Percentiles rank a stretch among this genome's conserved stretches.
These are phyloP conservation scores for Biscogniauxia sp. DNA, from an alignment of 2,329 filamentous ascomycete species.

Conservation along the genomic window DNA sequence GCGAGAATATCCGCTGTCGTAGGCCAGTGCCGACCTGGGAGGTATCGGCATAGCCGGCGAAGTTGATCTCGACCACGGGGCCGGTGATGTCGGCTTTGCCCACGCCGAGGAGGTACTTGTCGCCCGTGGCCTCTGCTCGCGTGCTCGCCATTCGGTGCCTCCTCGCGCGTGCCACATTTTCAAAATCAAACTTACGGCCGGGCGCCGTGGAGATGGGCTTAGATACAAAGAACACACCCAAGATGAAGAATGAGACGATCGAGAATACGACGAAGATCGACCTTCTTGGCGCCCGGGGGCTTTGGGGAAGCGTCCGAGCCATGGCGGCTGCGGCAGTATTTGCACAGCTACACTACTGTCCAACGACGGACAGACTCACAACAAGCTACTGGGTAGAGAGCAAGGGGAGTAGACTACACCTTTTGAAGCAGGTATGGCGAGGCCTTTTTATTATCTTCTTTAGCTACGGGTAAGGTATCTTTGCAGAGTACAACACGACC, in stretches of 20 bases:
- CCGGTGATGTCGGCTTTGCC: slow-evolving; percentile 58
- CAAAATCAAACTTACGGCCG: slow-evolving; percentile 18
- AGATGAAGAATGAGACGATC: slow-evolving; percentile 33
- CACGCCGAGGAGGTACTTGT: slow-evolving; percentile 49
- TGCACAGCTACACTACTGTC: neutral
- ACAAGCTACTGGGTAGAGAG: slow-evolving; percentile 1
- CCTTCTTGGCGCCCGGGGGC: slow-evolving; percentile 23
- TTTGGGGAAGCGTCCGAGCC: slow-evolving; percentile 15
- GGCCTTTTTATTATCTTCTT: neutral
- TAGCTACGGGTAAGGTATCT: neutral
- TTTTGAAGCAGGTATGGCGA: neutral
- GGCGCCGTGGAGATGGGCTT: slow-evolving; percentile 11
- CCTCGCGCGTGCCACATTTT: slow-evolving; percentile 9
- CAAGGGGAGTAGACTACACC: slow-evolving; percentile 6
- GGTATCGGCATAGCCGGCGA: slow-evolving; percentile 84
- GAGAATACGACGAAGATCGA: slow-evolving; percentile 28
- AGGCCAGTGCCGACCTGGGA: slow-evolving; percentile 79
- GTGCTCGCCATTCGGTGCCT: slow-evolving; percentile 14
- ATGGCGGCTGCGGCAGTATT: slow-evolving; percentile 13
- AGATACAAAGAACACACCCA: slow-evolving; percentile 33
- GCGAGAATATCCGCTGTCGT: slow-evolving; percentile 79
- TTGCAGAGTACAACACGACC: neutral
- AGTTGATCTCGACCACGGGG: slow-evolving; percentile 82
- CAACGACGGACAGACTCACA: too few relatives aligned
- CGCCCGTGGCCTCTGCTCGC: slow-evolving; percentile 30